Conservation (phyloP, 805 yeast genomes). For the Metschnikowia santaceciliae region DNA sequence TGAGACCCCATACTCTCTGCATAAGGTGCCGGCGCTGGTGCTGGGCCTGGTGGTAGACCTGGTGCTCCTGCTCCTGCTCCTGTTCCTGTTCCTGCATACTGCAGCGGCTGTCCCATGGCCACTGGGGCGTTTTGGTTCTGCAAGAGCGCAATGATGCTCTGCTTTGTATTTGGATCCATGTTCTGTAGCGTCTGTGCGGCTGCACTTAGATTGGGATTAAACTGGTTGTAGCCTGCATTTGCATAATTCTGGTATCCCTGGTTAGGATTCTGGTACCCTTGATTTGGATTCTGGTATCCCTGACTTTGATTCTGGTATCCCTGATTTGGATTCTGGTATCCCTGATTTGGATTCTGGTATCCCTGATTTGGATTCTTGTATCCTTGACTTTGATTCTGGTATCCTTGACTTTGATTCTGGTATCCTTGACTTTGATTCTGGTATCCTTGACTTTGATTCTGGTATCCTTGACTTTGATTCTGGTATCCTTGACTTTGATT, state of each 20-base stretch:
- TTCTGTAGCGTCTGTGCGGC: constrained; percentile 18
- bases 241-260: neutral
- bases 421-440: neutral
- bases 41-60: neutral
- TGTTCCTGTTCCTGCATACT: neutral
- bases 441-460: neutral
- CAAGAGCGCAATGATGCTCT: constrained; percentile 27
- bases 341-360: neutral
- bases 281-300: neutral
- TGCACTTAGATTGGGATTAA: neutral
- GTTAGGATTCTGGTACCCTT: neutral
- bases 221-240: neutral
- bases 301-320: neutral
- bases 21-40: neutral
- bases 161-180: constrained; percentile 33
- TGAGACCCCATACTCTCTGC: neutral
- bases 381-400: neutral
- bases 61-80: neutral
- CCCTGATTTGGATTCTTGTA: neutral
- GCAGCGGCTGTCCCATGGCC: neutral
- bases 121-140: constrained; percentile 14
- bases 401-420: neutral
- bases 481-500: neutral
- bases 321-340: neutral
- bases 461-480: neutral